These are phyloP conservation scores for Mucuna pruriens DNA, from an alignment of 306 rosid genomes.

Conservation along the genomic window DNA sequence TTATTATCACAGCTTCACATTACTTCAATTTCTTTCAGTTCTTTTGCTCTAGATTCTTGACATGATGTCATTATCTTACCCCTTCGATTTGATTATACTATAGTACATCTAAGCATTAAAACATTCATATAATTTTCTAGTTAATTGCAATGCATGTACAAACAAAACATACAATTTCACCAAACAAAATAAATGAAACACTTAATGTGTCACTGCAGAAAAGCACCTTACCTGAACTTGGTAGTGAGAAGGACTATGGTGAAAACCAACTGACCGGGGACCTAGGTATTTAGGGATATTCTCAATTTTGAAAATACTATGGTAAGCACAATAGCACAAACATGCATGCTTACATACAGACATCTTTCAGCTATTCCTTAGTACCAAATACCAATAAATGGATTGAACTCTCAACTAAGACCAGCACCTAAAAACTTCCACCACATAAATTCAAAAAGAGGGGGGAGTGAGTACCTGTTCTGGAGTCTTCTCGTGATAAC, in stretches of 20 bases:
- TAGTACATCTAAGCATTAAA: neutral
- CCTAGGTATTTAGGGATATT: neutral
- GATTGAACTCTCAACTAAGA: neutral
- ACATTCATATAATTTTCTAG: neutral
- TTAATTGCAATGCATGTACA: neutral
- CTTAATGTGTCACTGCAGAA: neutral
- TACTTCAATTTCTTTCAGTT: neutral
- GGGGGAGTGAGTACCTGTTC: slow-evolving; percentile 72
- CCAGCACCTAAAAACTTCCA: neutral
- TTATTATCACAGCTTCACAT: neutral
- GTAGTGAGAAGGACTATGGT: neutral
- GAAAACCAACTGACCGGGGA: neutral
- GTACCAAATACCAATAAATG: neutral
- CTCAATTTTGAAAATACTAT: neutral
- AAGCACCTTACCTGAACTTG: neutral
- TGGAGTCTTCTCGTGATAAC: slow-evolving; percentile 97
- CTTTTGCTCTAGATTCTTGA: neutral
- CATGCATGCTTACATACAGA: too few relatives aligned
- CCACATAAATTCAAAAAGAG: neutral
- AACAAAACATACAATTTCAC: neutral
- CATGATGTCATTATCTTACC: neutral
- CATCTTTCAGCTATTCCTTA: too few relatives aligned
- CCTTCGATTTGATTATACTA: too few relatives aligned
- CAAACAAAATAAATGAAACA: neutral
- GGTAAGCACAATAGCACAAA: neutral